Evolutionary conservation across 352 stramenopile genomes (phyloP), one percentile per base, ranked within the genome.

Genomic region (Phytophthora pseudosyringae): DNA sequence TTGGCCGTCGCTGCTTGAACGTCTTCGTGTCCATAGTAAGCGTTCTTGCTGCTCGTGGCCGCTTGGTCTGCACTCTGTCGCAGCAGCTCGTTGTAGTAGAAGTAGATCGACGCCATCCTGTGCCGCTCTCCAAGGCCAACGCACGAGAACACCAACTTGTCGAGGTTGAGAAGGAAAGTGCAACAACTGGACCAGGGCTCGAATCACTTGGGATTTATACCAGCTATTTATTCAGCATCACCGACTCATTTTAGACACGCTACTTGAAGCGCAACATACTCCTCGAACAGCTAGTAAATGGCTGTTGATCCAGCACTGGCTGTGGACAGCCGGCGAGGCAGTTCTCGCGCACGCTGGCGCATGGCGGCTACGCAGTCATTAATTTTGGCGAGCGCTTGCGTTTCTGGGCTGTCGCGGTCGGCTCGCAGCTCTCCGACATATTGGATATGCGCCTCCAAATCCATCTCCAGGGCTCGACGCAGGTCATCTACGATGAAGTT

Each of bases 401-500:
- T 71, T 16, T 75, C 62, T 9, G 32, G 54, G 43, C 16, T 63
- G 15, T 72, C 64, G 10, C 49, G 45, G 7, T 81, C 66, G 36
- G 47, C 56, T 25, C 53, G 64, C 16, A 84, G 56, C 35, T 76
- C 59, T 43, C 76, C 59, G 3, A 63, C 65, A 32, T 81, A 72
- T 16, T 74, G 56, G 5, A 64, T 38, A 52, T 87, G 78, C 1
- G 56, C 49, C 9, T 66, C 62, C 10, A 68, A 15, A 33, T 77
- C 59, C 44, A 76, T 67, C 32, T 82, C 73, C n/a, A 89, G 66
- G n/a, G 71, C 64, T 16, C 58, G 40, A 38, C 73, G 73, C 59
- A 87, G 44, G 18, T 84, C 80, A 21, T 88, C 73, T 16, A 86
- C 50, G 5, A 88, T 71, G 16, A 86, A 84, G 52, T 85, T 88